Base-by-base conservation (phyloP, 208 protist genomes). In the Wallacemonas sp. region DNA sequence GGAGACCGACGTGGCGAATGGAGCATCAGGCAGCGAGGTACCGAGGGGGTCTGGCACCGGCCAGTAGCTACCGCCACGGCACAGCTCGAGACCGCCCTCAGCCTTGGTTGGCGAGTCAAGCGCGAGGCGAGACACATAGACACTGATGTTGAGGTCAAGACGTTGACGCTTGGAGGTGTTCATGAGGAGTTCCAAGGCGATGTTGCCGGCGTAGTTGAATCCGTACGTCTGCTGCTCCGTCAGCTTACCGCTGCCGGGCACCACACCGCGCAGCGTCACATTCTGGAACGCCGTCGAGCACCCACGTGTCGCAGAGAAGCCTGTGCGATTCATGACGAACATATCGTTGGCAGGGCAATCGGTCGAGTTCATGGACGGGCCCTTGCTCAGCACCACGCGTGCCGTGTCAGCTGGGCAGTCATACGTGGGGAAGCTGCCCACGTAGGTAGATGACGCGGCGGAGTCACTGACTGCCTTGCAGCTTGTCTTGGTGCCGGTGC, bases 31-130 rank as follows among this genome's bases (percentile, higher is more conserved):
- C 19, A 86, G 72, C 19, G 88, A 94, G 22, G 54, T 66, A 45
- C 88, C 88, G 60, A 94, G 83, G 11, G 88, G 88, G 63, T 94
- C 88, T 11, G 91, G 77, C 39, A 94, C 75, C 15, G 88, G 88
- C 80, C 82, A 86, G 75, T 94, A 94, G 58, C 71, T 76, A 44
- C 75, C 80, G 24, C 80, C 76, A 61, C 88, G 84, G 72, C 88
- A 94, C 49, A 82, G 62, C 74, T 63, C 54, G 28, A 94, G 72
- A 8, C 55, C 72, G 33, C 80, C 80, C 41, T 69, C 65, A 15
- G 74, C 63, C 51, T 72, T 65, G 14, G 62, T 62, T 47, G 61
- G 61, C 9, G 77, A 69, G 58, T 82, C 77, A 60, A 83, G 82
- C 51, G 73, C 68, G 34, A 94, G 74, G 26, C 77, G 78, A 11